These are phyloP conservation scores for Avena sativa DNA, from an alignment of 176 grass and related monocot genomes.

Conservation along the genomic window DNA sequence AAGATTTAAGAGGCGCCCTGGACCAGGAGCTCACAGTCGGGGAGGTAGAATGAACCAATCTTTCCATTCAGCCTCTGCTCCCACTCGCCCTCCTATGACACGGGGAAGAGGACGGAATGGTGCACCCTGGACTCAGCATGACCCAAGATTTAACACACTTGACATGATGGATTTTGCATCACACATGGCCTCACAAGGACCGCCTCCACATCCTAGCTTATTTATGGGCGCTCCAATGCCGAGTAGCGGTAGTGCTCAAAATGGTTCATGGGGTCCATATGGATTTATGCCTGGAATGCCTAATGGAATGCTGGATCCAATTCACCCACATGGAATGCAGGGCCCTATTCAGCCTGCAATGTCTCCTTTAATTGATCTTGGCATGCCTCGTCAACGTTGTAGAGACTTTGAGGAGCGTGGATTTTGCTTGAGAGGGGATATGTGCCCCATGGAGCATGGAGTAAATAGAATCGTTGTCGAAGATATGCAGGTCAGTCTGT, in stretches of 20 bases:
- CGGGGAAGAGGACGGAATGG: constrained; percentile 83
- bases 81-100: constrained; percentile 50
- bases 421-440: constrained; percentile 97
- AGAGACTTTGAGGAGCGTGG: constrained; percentile 96
- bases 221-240: constrained; percentile 66
- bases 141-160: constrained; percentile 72
- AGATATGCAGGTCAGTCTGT: constrained; percentile 85
- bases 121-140: constrained; percentile 64
- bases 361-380: constrained; percentile 75
- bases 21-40: constrained; percentile 40
- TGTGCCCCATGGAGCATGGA: constrained; percentile 99
- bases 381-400: constrained; percentile 88
- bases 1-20: constrained; percentile 68
- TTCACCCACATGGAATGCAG: constrained; percentile 81
- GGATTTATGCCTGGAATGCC: constrained; percentile 87
- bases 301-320: constrained; percentile 86
- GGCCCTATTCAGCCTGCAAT: constrained; percentile 64
- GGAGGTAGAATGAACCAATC: constrained; percentile 61
- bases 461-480: constrained; percentile 98
- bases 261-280: constrained; percentile 84
- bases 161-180: constrained; percentile 88
- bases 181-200: constrained; percentile 75
- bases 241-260: constrained; percentile 49
- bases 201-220: constrained; percentile 61
- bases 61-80: constrained; percentile 46